Base-by-base conservation (phyloP, 805 yeast genomes). In the Blastobotrys muscicola region DNA sequence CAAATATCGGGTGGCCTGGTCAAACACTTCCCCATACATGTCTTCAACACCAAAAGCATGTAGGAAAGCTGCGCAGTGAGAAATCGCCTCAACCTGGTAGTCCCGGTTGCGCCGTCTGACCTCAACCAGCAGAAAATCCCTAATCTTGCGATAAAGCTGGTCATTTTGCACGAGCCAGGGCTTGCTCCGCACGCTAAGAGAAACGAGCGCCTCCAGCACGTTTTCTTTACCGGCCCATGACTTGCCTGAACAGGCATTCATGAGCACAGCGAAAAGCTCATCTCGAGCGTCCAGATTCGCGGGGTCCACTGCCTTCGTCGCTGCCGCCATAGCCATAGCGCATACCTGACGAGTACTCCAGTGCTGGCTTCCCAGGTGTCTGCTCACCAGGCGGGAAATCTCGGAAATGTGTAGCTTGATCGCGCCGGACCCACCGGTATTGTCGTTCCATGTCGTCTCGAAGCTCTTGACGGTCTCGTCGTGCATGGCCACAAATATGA, bases 201-300 rank as follows among this genome's bases (percentile, higher is more conserved):
- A 62, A 0, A 84, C 82, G 43, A 89, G 64, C 0, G 95, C 84
- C 32, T 76, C 77, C 13, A 86, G 65, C 1, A 92, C 72, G 26
- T 69, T 61, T 52, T 87, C 96, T 55, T 90, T 90, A 4, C 97
- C 97, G 11, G 71, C 70, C 92, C 95, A 90, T 8, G 90, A 74
- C 47, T 94, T 75, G 1, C 96, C 96, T 44, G 71, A 68, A 44
- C 79, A 69, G 0, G 94, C 76, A 26, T 70, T 71, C 12, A 83
- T 57, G 38, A 85, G 65, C 5, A 78, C 65, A 0, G 66, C 61
- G 45, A 83, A 74, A 12, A 85, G 58, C 12, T 52, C 58, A 2
- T 56, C 56, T n/a, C 41, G 10, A 13, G 42, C 39, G 11, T 45
- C 43, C 36, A 33, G 12, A 8, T 26, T 33, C 39, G 34, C 33